These are phyloP conservation scores for Dissophora globulifera DNA, from an alignment of 192 early-diverging fungal genomes.

Conservation along the genomic window DNA sequence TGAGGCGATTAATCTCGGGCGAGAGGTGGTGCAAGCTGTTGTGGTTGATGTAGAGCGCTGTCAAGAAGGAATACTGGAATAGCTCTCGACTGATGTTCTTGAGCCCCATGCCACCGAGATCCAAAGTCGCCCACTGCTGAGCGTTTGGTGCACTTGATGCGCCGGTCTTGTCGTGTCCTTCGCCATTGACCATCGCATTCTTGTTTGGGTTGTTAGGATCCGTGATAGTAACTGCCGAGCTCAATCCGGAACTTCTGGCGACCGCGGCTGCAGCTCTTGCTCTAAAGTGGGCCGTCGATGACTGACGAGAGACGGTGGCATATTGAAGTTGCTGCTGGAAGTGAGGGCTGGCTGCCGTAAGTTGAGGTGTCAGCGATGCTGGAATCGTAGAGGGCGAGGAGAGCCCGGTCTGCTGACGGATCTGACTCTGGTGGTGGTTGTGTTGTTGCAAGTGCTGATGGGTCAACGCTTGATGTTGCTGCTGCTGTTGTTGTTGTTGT, in stretches of 20 bases:
- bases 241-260: conserved; percentile 63
- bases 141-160: conserved; percentile 13
- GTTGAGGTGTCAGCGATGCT: conserved; percentile 34
- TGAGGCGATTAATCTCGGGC: conserved; percentile 73
- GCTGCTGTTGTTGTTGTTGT: conserved; percentile 45
- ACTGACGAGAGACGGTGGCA: conserved; percentile 77
- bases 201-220: conserved; percentile 67
- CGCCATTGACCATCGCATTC: conserved; percentile 46
- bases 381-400: conserved; percentile 49
- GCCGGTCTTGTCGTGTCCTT: conserved; percentile 57
- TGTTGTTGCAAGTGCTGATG: conserved; percentile 51
- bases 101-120: conserved; percentile 96
- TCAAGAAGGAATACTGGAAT: conserved; percentile 89
- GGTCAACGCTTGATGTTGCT: conserved; percentile 45
- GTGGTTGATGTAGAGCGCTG: conserved; percentile 94
- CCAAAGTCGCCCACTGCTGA: conserved; percentile 86
- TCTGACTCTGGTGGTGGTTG: conserved; percentile 38
- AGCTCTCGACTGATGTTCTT: conserved; percentile 79
- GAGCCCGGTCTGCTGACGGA: conserved; percentile 45
- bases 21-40: conserved; percentile 88
- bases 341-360: conserved; percentile 63
- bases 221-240: conserved; percentile 64
- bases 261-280: conserved; percentile 88
- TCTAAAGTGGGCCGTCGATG: conserved; percentile 88
- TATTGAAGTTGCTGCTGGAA: conserved; percentile 81